Evolutionary conservation across 768 basidiomycete genomes (phyloP).

Genomic region (Leccinum longicurvipes): DNA sequence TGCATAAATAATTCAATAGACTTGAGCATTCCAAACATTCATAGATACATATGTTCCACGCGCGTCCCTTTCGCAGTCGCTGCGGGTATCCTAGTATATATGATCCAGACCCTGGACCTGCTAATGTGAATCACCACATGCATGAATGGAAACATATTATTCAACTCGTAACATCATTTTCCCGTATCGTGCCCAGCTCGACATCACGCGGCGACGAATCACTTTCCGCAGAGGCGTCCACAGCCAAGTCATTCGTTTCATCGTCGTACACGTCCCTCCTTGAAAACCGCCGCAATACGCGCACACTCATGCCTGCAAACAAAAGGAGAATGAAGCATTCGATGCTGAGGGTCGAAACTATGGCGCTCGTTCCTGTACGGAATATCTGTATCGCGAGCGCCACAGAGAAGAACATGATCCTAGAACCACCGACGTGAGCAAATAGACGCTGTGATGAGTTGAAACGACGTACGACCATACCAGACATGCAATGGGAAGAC

Average conservation of each 20-base stretch:
- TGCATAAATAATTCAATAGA: too few species aligned
- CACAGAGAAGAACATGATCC: conserved; percentile 4
- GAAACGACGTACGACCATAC: conserved; percentile 14
- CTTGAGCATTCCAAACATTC: not conserved
- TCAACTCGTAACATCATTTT: not conserved
- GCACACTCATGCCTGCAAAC: not conserved
- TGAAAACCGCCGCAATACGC: conserved; percentile 1
- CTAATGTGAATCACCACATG: not conserved
- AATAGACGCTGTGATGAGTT: not conserved
- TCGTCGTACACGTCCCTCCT: not conserved
- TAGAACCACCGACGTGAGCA: not conserved
- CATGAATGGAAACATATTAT: not conserved
- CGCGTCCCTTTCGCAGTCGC: too few species aligned
- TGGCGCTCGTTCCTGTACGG: not conserved
- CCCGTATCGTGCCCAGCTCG: not conserved
- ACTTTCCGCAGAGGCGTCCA: not conserved
- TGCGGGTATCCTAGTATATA: too few species aligned
- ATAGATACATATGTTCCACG: not conserved
- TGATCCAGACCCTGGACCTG: not conserved
- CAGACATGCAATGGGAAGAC: conserved; percentile 11
- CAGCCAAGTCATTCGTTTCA: not conserved
- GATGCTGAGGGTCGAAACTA: not conserved
- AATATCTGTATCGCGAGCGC: conserved; percentile 12
- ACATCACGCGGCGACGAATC: not conserved
- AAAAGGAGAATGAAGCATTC: conserved; percentile 9